These are phyloP conservation scores for Vitis rotundifolia DNA, from an alignment of 164 flowering plant genomes.

Conservation along the genomic window DNA sequence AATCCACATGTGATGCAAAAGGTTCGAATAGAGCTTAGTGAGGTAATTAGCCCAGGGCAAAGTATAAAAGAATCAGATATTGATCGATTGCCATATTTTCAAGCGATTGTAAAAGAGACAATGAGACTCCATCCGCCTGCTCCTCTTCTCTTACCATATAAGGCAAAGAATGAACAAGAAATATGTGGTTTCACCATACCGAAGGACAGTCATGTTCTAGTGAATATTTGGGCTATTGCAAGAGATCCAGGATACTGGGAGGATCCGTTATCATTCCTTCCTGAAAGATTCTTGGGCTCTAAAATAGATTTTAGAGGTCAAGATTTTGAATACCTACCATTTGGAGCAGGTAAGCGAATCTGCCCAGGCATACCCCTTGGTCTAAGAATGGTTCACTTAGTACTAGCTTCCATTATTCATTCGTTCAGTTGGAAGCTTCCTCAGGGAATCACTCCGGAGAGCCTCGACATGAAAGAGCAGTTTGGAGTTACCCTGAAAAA, in stretches of 20 bases:
- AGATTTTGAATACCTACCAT: constrained; percentile 1
- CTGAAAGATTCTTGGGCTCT: constrained; percentile 24
- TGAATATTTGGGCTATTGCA: constrained; percentile 21
- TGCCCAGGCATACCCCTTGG: background rate
- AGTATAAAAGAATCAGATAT: constrained; percentile 19
- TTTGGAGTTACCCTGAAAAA: background rate
- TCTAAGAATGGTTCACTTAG: background rate
- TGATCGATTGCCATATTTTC: constrained; percentile 16
- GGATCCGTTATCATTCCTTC: constrained; percentile 12
- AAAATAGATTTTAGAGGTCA: background rate
- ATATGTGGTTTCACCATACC: constrained; percentile 14
- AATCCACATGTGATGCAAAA: constrained; percentile 4
- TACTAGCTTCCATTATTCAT: background rate
- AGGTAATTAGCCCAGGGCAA: constrained; percentile 6
- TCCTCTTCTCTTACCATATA: constrained; percentile 30
- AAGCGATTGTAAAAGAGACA: constrained; percentile 25
- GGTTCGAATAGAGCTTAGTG: constrained; percentile 4
- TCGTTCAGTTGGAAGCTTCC: background rate
- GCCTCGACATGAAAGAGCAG: background rate
- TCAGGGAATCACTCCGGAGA: background rate
- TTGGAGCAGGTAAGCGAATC: background rate
- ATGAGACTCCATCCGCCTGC: constrained; percentile 27
- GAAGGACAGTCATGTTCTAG: constrained; percentile 15
- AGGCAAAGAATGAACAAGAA: constrained; percentile 2
- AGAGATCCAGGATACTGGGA: constrained; percentile 22